Base-by-base conservation (phyloP, 345 rosid species). In the Aquilaria yunnanensis region DNA sequence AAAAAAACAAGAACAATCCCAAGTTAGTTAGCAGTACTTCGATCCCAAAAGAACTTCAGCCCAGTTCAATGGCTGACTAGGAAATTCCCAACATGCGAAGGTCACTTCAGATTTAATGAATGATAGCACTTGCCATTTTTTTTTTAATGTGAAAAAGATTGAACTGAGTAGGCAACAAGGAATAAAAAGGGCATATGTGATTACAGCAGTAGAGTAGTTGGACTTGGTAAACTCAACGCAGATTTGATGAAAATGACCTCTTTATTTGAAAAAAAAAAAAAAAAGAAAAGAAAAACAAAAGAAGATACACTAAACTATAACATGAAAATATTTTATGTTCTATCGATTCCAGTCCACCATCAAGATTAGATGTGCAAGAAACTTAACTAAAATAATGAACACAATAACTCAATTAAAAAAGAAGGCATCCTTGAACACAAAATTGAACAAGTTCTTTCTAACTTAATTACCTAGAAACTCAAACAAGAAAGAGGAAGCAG, bases 361-460 rank as follows among this genome's bases (percentile, higher is more conserved):
- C 47, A 13, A 59, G 53, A 32, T 30, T 9, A 33, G 53, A 52
- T 48, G 60, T 54, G 76, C 59, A 73, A 47, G 47, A 61, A 63
- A 61, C 32, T 59, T 34, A 63, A 37, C 43, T 34, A 30, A 32
- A 64, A 49, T 6, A 48, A 58, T 43, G n/a, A 74, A 41, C 51
- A 43, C 14, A 67, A 33, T 59, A 62, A 51, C 50, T n/a, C 49
- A 61, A 54, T 56, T 49, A 33, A 66, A 75, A 62, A 16, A 53
- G 57, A 14, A 59, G 48, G 52, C 55, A 72, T 37, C 72, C 23
- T 73, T 71, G 71, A 63, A 67, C 67, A 65, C 43, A 52, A 62
- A 58, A 46, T 5, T 47, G 58, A 47, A 54, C 52, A 46, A 61
- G 55, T 43, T 41, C 8, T 58, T 48, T 31, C 53, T 58, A 59